These are phyloP conservation scores for Naganishia vishniacii DNA, from an alignment of 768 basidiomycete genomes.

Conservation along the genomic window DNA sequence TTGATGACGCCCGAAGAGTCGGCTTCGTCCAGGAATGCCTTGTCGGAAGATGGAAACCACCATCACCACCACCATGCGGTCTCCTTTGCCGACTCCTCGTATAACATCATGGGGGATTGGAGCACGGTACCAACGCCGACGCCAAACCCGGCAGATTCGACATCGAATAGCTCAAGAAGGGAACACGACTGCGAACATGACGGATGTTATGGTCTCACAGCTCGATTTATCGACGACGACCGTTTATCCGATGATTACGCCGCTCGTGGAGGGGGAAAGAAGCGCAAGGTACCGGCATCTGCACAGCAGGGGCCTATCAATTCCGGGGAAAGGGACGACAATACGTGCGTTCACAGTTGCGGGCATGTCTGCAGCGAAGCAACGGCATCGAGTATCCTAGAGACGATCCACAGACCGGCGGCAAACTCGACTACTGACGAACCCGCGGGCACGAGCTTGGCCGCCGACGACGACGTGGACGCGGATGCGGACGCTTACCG, in stretches of 20 bases:
- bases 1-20: constrained; percentile 15
- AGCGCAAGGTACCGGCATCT: constrained; percentile 29
- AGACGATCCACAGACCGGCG: neutral
- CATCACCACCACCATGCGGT: neutral
- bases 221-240: constrained; percentile 26
- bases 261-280: constrained; percentile 29
- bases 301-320: constrained; percentile 18
- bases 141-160: neutral
- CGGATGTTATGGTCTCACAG: constrained; percentile 10
- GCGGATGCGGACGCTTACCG: neutral
- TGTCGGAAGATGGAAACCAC: constrained; percentile 14
- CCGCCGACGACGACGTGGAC: too few relatives aligned
- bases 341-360: constrained; percentile 9
- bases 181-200: neutral
- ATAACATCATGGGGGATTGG: neutral
- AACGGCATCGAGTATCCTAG: neutral
- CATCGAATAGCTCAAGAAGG: neutral
- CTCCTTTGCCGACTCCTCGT: neutral
- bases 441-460: too few relatives aligned
- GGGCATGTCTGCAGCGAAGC: constrained; percentile 18
- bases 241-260: constrained; percentile 26
- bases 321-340: constrained; percentile 5
- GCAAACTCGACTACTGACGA: neutral
- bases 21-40: neutral
- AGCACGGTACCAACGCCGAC: neutral